Evolutionary conservation across 345 rosid genomes (phyloP).

Genomic region (Aurinia saxatilis): DNA sequence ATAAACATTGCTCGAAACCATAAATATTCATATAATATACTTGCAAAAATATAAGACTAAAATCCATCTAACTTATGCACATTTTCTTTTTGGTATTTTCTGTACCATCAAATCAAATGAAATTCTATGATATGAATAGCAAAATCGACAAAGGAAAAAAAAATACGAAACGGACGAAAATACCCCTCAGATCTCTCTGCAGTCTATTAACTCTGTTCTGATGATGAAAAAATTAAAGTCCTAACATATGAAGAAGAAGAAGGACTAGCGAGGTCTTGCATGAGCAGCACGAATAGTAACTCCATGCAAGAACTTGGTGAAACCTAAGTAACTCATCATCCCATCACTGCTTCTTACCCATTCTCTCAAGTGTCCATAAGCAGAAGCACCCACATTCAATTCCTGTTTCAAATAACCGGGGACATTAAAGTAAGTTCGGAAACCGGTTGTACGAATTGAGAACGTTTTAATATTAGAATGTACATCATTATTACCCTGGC

Average conservation of each 20-base stretch:
- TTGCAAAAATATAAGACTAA: neutral
- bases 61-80: slow-evolving; percentile 25
- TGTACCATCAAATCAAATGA: slow-evolving; percentile 13
- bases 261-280: slow-evolving; percentile 57
- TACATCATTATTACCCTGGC: slow-evolving; percentile 46
- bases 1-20: neutral
- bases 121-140: neutral
- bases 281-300: slow-evolving; percentile 69
- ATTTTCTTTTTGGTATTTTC: slow-evolving; percentile 1
- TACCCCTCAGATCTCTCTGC: slow-evolving; percentile 8
- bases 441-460: neutral
- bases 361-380: slow-evolving; percentile 59
- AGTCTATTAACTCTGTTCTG: slow-evolving; percentile 14
- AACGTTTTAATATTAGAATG: too few species aligned
- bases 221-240: neutral
- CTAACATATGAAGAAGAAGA: neutral
- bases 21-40: neutral
- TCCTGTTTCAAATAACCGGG: slow-evolving; percentile 41
- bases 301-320: slow-evolving; percentile 77
- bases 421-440: neutral
- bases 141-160: neutral
- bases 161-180: slow-evolving; percentile 12
- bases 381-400: slow-evolving; percentile 76
- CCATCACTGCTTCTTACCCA: slow-evolving; percentile 83
- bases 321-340: slow-evolving; percentile 75